Percentiles rank a stretch among this genome's conserved stretches.
Evolutionary conservation across 2,329 filamentous ascomycete species (phyloP).

Genomic region (Neofusicoccum kwambonambiense): DNA sequence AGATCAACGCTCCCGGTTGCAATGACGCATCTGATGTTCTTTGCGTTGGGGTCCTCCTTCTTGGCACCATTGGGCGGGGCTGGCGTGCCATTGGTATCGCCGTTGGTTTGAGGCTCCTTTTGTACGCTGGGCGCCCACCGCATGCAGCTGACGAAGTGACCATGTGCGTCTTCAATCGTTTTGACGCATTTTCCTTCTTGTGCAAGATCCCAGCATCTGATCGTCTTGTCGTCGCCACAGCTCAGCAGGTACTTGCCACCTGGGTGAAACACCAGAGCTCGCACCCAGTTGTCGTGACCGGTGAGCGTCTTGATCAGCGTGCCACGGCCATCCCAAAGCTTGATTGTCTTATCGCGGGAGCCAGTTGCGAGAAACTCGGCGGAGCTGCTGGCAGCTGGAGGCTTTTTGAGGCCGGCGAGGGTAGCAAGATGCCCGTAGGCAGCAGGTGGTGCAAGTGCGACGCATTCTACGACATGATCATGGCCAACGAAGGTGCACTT

Average conservation of each 20-base stretch:
- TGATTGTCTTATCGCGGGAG: conserved; percentile 85
- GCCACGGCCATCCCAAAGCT: conserved; percentile 82
- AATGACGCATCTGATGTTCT: conserved; percentile 77
- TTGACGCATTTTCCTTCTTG: conserved; percentile 92
- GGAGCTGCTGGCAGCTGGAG: conserved; percentile 69
- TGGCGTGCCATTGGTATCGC: conserved; percentile 24
- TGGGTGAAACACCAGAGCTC: conserved; percentile 82
- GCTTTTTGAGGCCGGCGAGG: conserved; percentile 79
- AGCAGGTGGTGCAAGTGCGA: conserved; percentile 76
- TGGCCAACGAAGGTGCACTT: conserved; percentile 82
- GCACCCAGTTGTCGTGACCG: conserved; percentile 94
- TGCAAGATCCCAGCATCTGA: conserved; percentile 88
- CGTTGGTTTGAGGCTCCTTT: conserved; percentile 54
- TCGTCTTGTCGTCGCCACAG: conserved; percentile 84
- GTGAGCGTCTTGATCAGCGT: conserved; percentile 79
- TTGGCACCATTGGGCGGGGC: conserved; percentile 31
- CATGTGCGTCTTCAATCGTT: conserved; percentile 72
- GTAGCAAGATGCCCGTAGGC: conserved; percentile 74
- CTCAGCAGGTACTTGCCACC: conserved; percentile 87
- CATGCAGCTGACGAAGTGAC: conserved; percentile 81
- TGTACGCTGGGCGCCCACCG: conserved; percentile 79
- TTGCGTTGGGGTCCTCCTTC: conserved; percentile 53
- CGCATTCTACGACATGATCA: conserved; percentile 83
- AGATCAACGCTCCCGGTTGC: conserved; percentile 84
- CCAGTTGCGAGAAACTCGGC: conserved; percentile 91